phyloP scores from a whole-genome alignment of 345 rosid genomes.

The Pistacia atlantica region DNA sequence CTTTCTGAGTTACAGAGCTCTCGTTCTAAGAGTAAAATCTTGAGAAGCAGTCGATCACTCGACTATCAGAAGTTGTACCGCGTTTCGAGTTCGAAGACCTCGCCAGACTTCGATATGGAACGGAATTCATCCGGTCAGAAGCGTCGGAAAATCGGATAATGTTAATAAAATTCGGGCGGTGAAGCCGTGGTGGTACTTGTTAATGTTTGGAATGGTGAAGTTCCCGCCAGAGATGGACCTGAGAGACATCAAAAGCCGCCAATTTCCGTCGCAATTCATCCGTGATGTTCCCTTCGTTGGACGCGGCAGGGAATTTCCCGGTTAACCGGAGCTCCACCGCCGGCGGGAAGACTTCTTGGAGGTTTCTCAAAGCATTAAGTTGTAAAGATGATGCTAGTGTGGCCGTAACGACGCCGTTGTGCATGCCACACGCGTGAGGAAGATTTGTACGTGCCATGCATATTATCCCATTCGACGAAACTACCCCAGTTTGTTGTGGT shows the following conservation, averaged over 20 bases:
- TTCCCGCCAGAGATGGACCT: slow-evolving; percentile 66
- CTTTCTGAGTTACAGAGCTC: slow-evolving; percentile 41
- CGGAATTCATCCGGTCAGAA: slow-evolving; percentile 31
- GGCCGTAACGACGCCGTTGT: slow-evolving; percentile 55
- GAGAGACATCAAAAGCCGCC: slow-evolving; percentile 67
- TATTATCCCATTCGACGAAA: not conserved
- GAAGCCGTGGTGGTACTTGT: slow-evolving; percentile 63
- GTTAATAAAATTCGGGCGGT: slow-evolving; percentile 6
- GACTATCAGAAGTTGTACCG: slow-evolving; percentile 47
- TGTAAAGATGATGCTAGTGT: slow-evolving; percentile 62
- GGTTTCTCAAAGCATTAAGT: slow-evolving; percentile 59
- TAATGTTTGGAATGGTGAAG: slow-evolving; percentile 65
- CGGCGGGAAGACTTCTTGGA: slow-evolving; percentile 44
- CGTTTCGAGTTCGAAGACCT: slow-evolving; percentile 15
- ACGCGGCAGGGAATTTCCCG: slow-evolving; percentile 22
- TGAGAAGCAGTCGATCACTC: slow-evolving; percentile 66
- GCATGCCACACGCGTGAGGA: slow-evolving; percentile 29
- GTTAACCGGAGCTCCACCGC: slow-evolving; percentile 23
- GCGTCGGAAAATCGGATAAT: slow-evolving; percentile 23
- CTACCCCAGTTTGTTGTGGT: not conserved
- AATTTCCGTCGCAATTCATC: slow-evolving; percentile 53
- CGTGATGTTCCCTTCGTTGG: slow-evolving; percentile 39
- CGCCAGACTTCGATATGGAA: slow-evolving; percentile 20
- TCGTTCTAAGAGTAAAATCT: slow-evolving; percentile 21
- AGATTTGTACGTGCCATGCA: slow-evolving; percentile 8